phyloP scores from a whole-genome alignment of 169 alveolate genomes.

The Besnoitia besnoiti region DNA sequence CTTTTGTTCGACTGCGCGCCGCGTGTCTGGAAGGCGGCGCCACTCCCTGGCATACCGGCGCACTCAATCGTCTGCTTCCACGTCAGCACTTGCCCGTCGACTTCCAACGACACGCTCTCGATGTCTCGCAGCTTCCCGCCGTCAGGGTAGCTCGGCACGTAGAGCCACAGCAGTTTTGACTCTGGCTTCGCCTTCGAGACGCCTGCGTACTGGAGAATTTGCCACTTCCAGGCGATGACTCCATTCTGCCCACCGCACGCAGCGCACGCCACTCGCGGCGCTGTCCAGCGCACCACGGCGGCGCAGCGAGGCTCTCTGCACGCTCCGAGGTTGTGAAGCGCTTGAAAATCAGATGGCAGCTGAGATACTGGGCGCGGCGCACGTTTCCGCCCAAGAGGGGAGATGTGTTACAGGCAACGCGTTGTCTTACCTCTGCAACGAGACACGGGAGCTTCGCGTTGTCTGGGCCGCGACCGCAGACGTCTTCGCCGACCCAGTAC shows the following conservation, averaged over 20 bases:
- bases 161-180: conserved; percentile 22
- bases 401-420: too few relatives aligned
- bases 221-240: conserved; percentile 26
- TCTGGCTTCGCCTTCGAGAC: neutral
- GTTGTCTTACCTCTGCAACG: neutral
- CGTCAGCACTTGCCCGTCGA: neutral
- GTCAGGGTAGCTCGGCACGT: conserved; percentile 11
- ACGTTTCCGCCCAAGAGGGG: too few relatives aligned
- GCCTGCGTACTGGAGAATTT: conserved; percentile 26
- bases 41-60: neutral
- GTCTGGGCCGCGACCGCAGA: conserved; percentile 18
- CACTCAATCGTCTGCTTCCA: conserved; percentile 11
- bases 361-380: too few relatives aligned
- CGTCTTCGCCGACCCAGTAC: conserved; percentile 77
- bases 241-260: conserved; percentile 21
- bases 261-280: too few relatives aligned
- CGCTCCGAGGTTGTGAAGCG: too few relatives aligned
- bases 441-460: neutral
- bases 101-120: neutral
- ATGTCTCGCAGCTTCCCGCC: conserved; percentile 26
- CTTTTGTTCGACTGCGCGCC: too few relatives aligned
- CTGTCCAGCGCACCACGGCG: too few relatives aligned
- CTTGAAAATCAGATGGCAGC: too few relatives aligned
- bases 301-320: too few relatives aligned
- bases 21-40: too few relatives aligned